Percentiles rank a stretch among this genome's conserved stretches.
These are phyloP conservation scores for Xylaria longipes DNA, from an alignment of 495 filamentous ascomycete species.

Conservation along the genomic window DNA sequence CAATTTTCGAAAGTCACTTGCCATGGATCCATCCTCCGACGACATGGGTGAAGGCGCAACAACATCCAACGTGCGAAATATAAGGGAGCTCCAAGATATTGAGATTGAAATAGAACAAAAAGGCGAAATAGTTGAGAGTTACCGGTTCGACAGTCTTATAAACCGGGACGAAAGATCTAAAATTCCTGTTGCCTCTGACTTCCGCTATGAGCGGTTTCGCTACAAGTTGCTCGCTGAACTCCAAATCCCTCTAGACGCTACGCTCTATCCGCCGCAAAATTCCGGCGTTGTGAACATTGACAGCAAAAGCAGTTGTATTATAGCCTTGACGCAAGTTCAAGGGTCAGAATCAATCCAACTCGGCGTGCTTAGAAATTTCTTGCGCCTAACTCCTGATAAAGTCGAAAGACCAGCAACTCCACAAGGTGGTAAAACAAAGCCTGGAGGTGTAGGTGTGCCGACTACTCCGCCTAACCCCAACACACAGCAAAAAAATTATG, in stretches of 20 bases:
- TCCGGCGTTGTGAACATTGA: not conserved
- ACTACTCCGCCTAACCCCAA: not conserved
- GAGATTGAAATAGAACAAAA: not conserved
- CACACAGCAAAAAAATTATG: not conserved
- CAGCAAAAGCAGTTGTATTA: not conserved
- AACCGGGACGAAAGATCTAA: not conserved
- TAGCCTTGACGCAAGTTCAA: slow-evolving; percentile 5
- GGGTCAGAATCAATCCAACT: not conserved
- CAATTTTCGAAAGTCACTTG: not conserved
- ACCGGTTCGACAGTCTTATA: not conserved
- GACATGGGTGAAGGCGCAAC: not conserved
- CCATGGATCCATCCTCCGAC: not conserved
- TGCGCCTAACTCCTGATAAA: not conserved
- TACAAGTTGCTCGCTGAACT: not conserved
- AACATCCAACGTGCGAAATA: not conserved
- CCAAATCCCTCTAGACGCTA: not conserved
- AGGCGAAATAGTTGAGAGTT: not conserved
- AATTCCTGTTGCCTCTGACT: not conserved
- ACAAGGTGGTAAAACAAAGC: not conserved
- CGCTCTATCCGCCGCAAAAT: not conserved
- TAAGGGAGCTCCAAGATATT: not conserved
- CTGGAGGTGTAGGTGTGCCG: not conserved
- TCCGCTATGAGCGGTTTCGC: not conserved
- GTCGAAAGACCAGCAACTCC: not conserved
- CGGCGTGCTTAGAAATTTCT: not conserved